These are phyloP conservation scores for Blastocystis hominis DNA, from an alignment of 352 stramenopile genomes.

Conservation along the genomic window DNA sequence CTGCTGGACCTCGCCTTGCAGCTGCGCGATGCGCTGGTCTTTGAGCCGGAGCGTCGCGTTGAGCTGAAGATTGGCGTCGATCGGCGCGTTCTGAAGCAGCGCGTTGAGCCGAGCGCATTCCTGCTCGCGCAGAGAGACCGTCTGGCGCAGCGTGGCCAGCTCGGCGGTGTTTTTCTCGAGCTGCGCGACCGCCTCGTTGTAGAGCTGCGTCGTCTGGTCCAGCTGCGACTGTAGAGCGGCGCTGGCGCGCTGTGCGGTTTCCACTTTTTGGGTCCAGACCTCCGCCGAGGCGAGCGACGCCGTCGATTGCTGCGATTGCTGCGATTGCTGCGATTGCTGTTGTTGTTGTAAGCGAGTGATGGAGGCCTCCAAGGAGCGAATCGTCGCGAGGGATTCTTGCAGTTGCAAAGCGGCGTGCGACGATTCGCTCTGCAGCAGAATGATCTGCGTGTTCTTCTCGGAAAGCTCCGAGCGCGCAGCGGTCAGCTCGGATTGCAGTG, in stretches of 20 bases:
- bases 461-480: neutral
- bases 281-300: neutral
- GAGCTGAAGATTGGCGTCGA: neutral
- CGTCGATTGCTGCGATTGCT: neutral
- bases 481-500: neutral
- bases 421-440: neutral
- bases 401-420: neutral
- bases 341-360: neutral
- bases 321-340: too few relatives aligned
- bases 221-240: neutral
- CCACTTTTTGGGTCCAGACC: neutral
- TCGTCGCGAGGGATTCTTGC: neutral
- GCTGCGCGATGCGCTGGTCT: conserved; percentile 11
- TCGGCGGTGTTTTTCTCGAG: neutral
- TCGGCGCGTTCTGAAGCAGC: neutral
- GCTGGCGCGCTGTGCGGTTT: neutral
- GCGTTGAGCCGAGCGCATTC: neutral
- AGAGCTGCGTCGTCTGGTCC: neutral
- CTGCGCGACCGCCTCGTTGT: neutral
- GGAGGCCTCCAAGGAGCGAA: neutral
- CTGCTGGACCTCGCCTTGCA: neutral
- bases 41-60: neutral
- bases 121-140: neutral
- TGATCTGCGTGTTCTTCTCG: neutral
- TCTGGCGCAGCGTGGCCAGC: neutral